phyloP scores from a whole-genome alignment of 2,329 filamentous ascomycete genomes.

The Colletotrichum lentis region DNA sequence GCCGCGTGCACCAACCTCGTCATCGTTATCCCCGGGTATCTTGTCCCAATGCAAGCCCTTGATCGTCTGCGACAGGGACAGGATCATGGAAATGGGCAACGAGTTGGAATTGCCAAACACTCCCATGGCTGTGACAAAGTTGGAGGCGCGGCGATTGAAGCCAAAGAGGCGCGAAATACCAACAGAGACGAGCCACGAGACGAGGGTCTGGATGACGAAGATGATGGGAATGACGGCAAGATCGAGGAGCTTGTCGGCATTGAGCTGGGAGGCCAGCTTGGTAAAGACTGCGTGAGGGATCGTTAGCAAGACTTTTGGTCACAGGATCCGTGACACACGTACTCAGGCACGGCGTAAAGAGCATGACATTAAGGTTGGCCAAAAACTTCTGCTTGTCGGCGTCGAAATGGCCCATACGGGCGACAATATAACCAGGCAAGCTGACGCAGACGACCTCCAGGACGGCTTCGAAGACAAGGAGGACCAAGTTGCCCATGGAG shows the following conservation, averaged over 20 bases:
- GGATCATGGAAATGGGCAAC: conserved; percentile 91
- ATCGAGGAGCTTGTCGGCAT: conserved; percentile 86
- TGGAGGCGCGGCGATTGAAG: conserved; percentile 84
- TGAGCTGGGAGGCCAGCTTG: conserved; percentile 93
- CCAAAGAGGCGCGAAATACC: conserved; percentile 77
- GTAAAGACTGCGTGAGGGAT: conserved; percentile 76
- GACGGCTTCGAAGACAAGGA: conserved; percentile 93
- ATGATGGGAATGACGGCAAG: conserved; percentile 95
- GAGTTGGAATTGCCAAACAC: conserved; percentile 99
- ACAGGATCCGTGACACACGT: conserved; percentile 48
- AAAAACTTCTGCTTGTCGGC: conserved; percentile 96
- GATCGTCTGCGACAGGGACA: conserved; percentile 92
- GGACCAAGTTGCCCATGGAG: conserved; percentile 71
- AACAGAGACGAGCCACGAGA: conserved; percentile 82
- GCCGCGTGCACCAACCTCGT: conserved; percentile 90
- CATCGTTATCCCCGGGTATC: conserved; percentile 90
- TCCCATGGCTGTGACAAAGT: conserved; percentile 97
- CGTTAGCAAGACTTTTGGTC: conserved; percentile 38
- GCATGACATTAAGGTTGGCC: conserved; percentile 92
- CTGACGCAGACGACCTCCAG: conserved; percentile 95
- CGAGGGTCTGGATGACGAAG: conserved; percentile 84
- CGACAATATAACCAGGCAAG: conserved; percentile 91
- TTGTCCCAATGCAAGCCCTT: conserved; percentile 93
- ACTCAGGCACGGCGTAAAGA: conserved; percentile 98
- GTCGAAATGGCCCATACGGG: conserved; percentile 89